Evolutionary conservation across 495 filamentous ascomycete species (phyloP).

Genomic region (Copromyces sp.): DNA sequence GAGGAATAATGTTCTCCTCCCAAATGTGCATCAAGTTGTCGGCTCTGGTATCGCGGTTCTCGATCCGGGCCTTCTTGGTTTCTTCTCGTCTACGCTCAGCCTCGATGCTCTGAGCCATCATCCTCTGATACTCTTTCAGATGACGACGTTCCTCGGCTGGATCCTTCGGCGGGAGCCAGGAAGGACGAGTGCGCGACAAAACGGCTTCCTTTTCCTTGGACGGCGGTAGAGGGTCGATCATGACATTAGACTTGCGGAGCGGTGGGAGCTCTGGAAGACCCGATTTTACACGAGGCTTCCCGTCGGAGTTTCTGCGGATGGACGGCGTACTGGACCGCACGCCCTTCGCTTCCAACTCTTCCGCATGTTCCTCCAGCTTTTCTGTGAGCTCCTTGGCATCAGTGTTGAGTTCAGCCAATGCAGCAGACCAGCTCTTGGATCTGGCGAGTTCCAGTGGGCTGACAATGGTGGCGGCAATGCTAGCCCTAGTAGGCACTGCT

Average conservation of each 20-base stretch:
- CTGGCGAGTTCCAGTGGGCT: slow-evolving; percentile 38
- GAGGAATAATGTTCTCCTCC: slow-evolving; percentile 78
- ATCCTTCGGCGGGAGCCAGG: slow-evolving; percentile 91
- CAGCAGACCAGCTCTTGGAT: slow-evolving; percentile 78
- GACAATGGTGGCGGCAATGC: slow-evolving; percentile 11
- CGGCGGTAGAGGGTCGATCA: slow-evolving; percentile 92
- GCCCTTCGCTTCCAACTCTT: slow-evolving; percentile 43
- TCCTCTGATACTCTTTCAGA: slow-evolving; percentile 81
- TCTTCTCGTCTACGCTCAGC: slow-evolving; percentile 48
- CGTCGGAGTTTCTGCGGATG: slow-evolving; percentile 29
- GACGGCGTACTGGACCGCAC: slow-evolving; percentile 26
- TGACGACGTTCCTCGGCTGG: slow-evolving; percentile 88
- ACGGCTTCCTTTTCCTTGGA: slow-evolving; percentile 96
- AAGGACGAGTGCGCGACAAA: slow-evolving; percentile 79
- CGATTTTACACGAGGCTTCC: slow-evolving; percentile 48
- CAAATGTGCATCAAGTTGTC: slow-evolving; percentile 70
- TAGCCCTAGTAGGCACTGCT: slow-evolving; percentile 15
- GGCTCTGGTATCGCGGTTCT: slow-evolving; percentile 44
- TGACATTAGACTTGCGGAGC: slow-evolving; percentile 73
- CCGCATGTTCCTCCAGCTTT: slow-evolving; percentile 76
- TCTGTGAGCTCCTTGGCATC: slow-evolving; percentile 86
- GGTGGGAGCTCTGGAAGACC: slow-evolving; percentile 64
- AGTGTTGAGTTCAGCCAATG: slow-evolving; percentile 66
- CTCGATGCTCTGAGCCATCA: slow-evolving; percentile 78
- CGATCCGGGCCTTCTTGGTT: slow-evolving; percentile 35